Conservation (phyloP, 2,329 filamentous ascomycete species). For the Aspergillus luchuensis region DNA sequence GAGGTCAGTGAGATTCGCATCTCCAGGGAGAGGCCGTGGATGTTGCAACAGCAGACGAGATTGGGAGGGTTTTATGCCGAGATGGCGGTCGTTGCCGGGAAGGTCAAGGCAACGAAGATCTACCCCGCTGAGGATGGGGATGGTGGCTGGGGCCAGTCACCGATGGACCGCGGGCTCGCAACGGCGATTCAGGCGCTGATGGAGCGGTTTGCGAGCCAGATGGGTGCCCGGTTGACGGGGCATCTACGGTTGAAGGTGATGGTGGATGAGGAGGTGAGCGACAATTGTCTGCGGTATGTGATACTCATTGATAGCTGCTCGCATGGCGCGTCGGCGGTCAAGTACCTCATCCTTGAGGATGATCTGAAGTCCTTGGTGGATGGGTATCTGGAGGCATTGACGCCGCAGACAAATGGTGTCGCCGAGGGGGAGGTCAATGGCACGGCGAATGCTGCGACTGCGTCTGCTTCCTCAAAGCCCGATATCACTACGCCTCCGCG, state of each 20-base stretch:
- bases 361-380: constrained; percentile 24
- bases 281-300: constrained; percentile 35
- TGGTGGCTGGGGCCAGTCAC: constrained; percentile 65
- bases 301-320: constrained; percentile 38
- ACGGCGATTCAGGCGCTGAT: constrained; percentile 68
- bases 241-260: constrained; percentile 75
- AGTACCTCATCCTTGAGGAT: constrained; percentile 37
- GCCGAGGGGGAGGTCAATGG: not conserved
- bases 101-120: constrained; percentile 66
- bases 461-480: not conserved
- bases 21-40: constrained; percentile 59
- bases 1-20: constrained; percentile 60
- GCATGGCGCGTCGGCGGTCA: constrained; percentile 30
- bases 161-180: constrained; percentile 56
- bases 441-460: not conserved
- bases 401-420: constrained; percentile 18
- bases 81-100: constrained; percentile 65
- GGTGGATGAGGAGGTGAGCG: constrained; percentile 51
- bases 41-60: constrained; percentile 69
- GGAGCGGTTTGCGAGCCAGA: constrained; percentile 54
- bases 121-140: constrained; percentile 65
- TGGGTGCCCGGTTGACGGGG: constrained; percentile 60
- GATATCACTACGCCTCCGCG: constrained; percentile 3
- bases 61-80: constrained; percentile 72
- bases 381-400: constrained; percentile 32